phyloP scores from a whole-genome alignment of 768 basidiomycete species.

The Russula vinacea region DNA sequence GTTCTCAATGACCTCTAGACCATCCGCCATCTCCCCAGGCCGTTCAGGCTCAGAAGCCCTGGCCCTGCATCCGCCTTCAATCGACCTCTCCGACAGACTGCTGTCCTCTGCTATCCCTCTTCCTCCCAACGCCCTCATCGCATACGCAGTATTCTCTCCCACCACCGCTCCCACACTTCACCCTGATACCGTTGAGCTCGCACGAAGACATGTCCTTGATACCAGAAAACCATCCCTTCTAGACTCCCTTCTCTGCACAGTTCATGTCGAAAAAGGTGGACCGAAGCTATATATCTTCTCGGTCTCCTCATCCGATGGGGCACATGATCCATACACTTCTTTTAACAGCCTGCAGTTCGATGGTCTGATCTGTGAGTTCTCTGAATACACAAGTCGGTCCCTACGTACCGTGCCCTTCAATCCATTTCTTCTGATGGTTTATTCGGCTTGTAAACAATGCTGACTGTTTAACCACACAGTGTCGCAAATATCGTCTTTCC shows the following conservation, averaged over 20 bases:
- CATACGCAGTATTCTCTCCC: constrained; percentile 46
- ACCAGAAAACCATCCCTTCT: constrained; percentile 43
- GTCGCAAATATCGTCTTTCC: constrained; percentile 44
- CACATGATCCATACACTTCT: constrained; percentile 35
- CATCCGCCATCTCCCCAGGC: constrained; percentile 32
- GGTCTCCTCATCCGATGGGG: constrained; percentile 41
- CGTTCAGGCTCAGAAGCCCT: constrained; percentile 36
- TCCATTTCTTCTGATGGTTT: neutral
- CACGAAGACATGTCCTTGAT: constrained; percentile 48
- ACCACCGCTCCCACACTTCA: constrained; percentile 32
- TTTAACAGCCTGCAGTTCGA: constrained; percentile 46
- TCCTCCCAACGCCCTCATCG: constrained; percentile 44
- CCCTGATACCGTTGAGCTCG: constrained; percentile 52
- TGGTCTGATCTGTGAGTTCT: constrained; percentile 50
- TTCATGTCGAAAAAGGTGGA: constrained; percentile 44
- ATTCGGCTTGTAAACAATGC: neutral
- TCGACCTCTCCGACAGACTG: constrained; percentile 42
- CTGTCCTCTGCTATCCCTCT: constrained; percentile 49
- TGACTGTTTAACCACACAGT: constrained; percentile 36
- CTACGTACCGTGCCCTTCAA: neutral
- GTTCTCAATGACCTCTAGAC: constrained; percentile 34
- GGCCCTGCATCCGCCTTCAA: constrained; percentile 35
- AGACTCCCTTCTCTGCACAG: constrained; percentile 51
- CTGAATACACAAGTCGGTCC: constrained; percentile 6
- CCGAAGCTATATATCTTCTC: constrained; percentile 59